Conservation (phyloP, 345 rosid species). For the Reutealis trisperma region DNA sequence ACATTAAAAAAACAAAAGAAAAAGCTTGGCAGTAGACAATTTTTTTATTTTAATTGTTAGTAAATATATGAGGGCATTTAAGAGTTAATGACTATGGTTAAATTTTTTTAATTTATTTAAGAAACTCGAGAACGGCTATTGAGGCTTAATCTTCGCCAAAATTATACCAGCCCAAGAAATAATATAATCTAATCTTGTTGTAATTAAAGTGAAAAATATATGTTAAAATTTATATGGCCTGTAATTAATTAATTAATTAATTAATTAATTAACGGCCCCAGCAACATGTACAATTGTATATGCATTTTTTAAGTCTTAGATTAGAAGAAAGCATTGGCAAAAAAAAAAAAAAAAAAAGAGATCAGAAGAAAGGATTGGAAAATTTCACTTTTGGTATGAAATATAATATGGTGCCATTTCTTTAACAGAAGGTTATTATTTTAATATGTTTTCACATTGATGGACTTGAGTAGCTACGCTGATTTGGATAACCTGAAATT, state of each 20-base stretch:
- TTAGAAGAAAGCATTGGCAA: background rate
- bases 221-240: no score
- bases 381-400: background rate
- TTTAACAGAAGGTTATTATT: background rate
- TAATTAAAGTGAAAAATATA: background rate
- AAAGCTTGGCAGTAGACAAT: background rate
- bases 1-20: background rate
- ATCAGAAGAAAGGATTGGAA: background rate
- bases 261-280: no score
- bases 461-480: background rate
- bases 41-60: no score
- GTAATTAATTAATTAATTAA: no score
- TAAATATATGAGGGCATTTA: background rate
- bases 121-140: slow-evolving; percentile 47
- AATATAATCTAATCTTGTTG: slow-evolving; percentile 13
- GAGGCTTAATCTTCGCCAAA: slow-evolving; percentile 43
- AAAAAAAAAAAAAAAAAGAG: no score
- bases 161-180: slow-evolving; percentile 31
- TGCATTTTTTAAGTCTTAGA: no score
- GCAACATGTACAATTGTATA: no score
- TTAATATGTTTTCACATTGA: background rate
- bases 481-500: slow-evolving; percentile 1
- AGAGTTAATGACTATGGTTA: background rate
- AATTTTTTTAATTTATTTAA: background rate
- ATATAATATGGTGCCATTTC: slow-evolving; percentile 16